Evolutionary conservation across 2,329 filamentous ascomycete species (phyloP), one percentile per base, ranked within the genome.

Genomic region (Thielaviopsis punctulata): DNA sequence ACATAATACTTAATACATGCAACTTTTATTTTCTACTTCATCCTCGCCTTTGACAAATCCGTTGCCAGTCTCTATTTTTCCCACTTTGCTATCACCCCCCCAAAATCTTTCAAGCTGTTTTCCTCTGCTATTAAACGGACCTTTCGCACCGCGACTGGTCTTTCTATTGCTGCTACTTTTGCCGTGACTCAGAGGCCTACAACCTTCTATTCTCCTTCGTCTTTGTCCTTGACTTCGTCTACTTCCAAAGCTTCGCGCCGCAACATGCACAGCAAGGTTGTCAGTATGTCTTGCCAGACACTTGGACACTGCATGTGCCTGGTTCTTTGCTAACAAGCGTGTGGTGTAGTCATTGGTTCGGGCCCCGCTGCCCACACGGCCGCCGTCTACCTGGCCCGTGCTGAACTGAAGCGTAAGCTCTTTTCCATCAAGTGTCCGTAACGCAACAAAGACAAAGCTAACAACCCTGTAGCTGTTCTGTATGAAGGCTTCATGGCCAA

Each of bases 401-500:
- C 92, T 56, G 90, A 98, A 66, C 71, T 98, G 65, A 86, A 93
- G 69, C 92, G 76, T 81, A 63, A 65, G 75, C 67, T 24, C 21
- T 15, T 18, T 19, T 19, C 10, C n/a, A 9, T 23, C 46, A 43
- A n/a, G 22, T 23, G 45, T 18, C 13, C 10, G 6, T 18, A n/a
- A 18, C 21, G 9, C n/a, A n/a, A 19, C 24, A 48, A 24, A 47
- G 36, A 39, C 48, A 6, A 22, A 19, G 2, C 19, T 45, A 10
- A 33, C 45, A 5, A 44, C 10, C 5, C 1, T 4, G 22, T 57
- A 79, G 79, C 92, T 57, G 85, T 95, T 57, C 76, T 98, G 60
- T 98, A 96, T 66, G 92, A 98, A 72, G 92, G 92, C 60, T 95
- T 98, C 77, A 81, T 98, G 66, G 92, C 92, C 61, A 92, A 95